These are phyloP conservation scores for Termitomyces sp. DNA, from an alignment of 768 basidiomycete genomes.

Conservation along the genomic window DNA sequence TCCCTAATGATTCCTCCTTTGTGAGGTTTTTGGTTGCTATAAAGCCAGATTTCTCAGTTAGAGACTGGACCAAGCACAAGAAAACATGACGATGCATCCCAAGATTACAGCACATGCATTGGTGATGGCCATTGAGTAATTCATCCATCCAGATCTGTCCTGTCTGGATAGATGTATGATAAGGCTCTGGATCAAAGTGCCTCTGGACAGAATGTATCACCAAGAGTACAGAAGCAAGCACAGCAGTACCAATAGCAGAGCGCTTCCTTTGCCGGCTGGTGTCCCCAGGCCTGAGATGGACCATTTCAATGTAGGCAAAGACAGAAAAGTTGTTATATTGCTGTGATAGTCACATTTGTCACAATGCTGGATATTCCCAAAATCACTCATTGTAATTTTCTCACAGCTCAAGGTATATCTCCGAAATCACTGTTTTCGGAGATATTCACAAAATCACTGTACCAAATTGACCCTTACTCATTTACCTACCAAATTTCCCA, in stretches of 20 bases:
- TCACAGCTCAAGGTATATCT: too few species aligned
- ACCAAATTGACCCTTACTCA: too few species aligned
- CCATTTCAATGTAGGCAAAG: not conserved
- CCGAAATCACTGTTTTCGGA: too few species aligned
- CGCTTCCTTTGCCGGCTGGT: not conserved
- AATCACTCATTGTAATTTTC: too few species aligned
- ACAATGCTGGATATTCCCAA: too few species aligned
- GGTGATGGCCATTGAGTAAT: not conserved
- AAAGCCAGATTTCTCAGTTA: not conserved
- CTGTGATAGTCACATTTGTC: too few species aligned
- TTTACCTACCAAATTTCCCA: too few species aligned
- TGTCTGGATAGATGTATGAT: too few species aligned
- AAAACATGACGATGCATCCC: not conserved
- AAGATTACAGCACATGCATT: not conserved
- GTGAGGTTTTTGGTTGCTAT: not conserved
- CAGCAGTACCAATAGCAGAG: not conserved
- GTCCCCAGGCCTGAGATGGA: not conserved
- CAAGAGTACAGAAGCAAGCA: not conserved
- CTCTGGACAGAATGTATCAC: not conserved
- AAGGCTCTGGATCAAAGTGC: not conserved
- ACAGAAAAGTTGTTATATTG: too few species aligned
- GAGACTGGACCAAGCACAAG: not conserved
- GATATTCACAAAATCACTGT: too few species aligned
- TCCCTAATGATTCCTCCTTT: too few species aligned
- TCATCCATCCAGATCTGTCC: not conserved